A percentile compares a stretch with the other conserved stretches of the same genome.
Conservation (phyloP, 768 basidiomycete genomes). For the Suillus discolor region DNA sequence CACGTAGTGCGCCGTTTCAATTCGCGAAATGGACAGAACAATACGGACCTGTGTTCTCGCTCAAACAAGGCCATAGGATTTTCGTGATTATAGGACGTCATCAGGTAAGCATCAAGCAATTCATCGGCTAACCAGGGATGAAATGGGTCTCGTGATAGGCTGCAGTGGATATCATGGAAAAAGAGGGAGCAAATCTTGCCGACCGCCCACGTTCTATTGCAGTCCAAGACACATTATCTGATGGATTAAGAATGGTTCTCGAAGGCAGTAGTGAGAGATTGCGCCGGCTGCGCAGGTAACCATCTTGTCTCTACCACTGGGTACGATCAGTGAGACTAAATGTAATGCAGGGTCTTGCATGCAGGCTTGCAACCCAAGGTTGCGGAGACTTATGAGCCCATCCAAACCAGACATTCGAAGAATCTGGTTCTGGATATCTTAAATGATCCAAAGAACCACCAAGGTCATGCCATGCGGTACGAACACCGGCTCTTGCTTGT, state of each 20-base stretch:
- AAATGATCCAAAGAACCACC: too few species aligned
- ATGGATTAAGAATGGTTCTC: constrained; percentile 34
- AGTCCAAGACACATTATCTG: constrained; percentile 36
- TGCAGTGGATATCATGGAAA: constrained; percentile 43
- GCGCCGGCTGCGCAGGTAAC: constrained; percentile 19
- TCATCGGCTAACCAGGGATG: neutral
- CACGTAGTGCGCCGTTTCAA: constrained; percentile 11
- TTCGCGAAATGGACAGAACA: constrained; percentile 60
- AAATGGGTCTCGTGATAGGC: constrained; percentile 32
- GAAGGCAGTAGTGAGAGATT: constrained; percentile 31
- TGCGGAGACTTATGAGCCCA: too few species aligned
- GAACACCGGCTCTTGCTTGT: too few species aligned
- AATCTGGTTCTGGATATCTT: too few species aligned
- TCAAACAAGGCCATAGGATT: constrained; percentile 44
- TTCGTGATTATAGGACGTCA: constrained; percentile 28
- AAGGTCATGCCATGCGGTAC: too few species aligned
- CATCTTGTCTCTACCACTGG: neutral
- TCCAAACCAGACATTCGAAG: too few species aligned
- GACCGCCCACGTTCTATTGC: constrained; percentile 41
- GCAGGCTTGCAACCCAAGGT: too few species aligned
- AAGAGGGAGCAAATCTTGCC: constrained; percentile 35
- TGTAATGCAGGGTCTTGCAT: too few species aligned
- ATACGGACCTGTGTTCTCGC: constrained; percentile 61
- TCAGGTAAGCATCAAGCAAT: constrained; percentile 9
- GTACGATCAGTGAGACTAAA: too few species aligned